A percentile compares a stretch with the other conserved stretches of the same genome.
Evolutionary conservation across 306 rosid genomes (phyloP).

Genomic region (Castanea crenata): DNA sequence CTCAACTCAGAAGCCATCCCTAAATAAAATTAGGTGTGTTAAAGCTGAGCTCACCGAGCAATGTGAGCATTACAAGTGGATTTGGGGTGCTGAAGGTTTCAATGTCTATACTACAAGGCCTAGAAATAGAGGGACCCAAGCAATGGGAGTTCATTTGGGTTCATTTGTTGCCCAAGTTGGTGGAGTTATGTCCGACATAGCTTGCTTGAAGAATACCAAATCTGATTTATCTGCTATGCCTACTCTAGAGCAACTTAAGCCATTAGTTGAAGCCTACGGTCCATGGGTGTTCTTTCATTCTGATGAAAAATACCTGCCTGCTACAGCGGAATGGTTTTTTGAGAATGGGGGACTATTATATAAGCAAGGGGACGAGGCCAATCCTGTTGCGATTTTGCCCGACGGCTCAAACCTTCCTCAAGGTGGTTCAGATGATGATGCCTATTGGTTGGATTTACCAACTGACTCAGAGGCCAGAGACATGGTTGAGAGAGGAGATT

Average conservation of each 20-base stretch:
- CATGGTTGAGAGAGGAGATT: slow-evolving; percentile 52
- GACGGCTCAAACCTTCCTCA: slow-evolving; percentile 66
- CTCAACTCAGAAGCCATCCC: slow-evolving; percentile 53
- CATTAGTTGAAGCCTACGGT: slow-evolving; percentile 46
- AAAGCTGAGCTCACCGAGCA: slow-evolving; percentile 58
- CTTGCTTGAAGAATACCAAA: slow-evolving; percentile 65
- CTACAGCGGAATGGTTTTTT: slow-evolving; percentile 66
- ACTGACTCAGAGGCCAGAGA: slow-evolving; percentile 29
- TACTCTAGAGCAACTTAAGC: slow-evolving; percentile 37
- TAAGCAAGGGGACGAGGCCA: slow-evolving; percentile 38
- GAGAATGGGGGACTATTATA: slow-evolving; percentile 55
- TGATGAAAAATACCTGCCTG: slow-evolving; percentile 51
- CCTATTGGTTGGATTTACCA: slow-evolving; percentile 69
- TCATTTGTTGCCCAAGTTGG: slow-evolving; percentile 51
- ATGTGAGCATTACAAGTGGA: slow-evolving; percentile 41
- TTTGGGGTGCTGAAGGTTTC: slow-evolving; percentile 54
- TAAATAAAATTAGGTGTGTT: slow-evolving; percentile 55
- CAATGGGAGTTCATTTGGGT: slow-evolving; percentile 51
- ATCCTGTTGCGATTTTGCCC: slow-evolving; percentile 40
- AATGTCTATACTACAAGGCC: slow-evolving; percentile 53
- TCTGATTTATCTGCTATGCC: slow-evolving; percentile 47
- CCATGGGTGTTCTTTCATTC: slow-evolving; percentile 66
- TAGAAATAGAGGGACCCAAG: slow-evolving; percentile 38
- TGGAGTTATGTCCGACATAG: slow-evolving; percentile 2
- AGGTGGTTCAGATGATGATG: slow-evolving; percentile 48